Evolutionary conservation across 805 yeast species (phyloP).

Genomic region (Ogataea degrootiae): DNA sequence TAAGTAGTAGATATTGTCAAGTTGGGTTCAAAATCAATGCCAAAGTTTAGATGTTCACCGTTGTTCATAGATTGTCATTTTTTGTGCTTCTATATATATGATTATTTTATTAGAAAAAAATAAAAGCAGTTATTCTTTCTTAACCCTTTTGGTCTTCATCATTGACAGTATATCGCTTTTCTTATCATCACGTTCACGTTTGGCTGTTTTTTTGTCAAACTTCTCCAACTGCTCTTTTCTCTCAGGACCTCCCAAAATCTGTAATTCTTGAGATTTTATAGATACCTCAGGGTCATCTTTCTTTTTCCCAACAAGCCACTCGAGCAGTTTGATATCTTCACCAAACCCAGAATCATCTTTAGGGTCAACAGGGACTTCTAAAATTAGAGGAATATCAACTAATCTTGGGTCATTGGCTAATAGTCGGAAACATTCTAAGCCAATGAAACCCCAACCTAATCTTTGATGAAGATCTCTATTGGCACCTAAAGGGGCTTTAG

Average conservation of each 20-base stretch:
- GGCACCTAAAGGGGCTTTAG: conserved; percentile 89
- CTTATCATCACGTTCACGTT: conserved; percentile 18
- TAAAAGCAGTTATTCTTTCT: conserved; percentile 3
- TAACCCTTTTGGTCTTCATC: conserved; percentile 19
- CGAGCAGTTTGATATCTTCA: conserved; percentile 75
- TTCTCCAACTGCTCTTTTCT: conserved; percentile 66
- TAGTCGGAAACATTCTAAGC: conserved; percentile 76
- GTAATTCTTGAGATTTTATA: conserved; percentile 44
- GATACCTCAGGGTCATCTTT: conserved; percentile 52
- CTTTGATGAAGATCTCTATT: conserved; percentile 89
- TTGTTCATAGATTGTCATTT: background rate
- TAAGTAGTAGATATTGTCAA: conserved; percentile 34
- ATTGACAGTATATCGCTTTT: conserved; percentile 20
- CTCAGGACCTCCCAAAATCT: conserved; percentile 58
- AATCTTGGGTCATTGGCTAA: conserved; percentile 67
- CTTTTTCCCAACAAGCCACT: conserved; percentile 66
- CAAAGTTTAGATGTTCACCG: conserved; percentile 1
- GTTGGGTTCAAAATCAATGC: conserved; percentile 37
- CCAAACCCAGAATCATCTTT: conserved; percentile 66
- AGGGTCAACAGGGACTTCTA: conserved; percentile 76
- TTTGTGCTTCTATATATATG: background rate
- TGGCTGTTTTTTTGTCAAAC: conserved; percentile 49
- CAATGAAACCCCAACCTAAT: conserved; percentile 84
- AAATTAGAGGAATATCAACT: conserved; percentile 65
- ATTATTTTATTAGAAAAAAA: background rate